Evolutionary conservation across 2,329 filamentous ascomycete genomes (phyloP).

Genomic region (Penicillium griseofulvum): DNA sequence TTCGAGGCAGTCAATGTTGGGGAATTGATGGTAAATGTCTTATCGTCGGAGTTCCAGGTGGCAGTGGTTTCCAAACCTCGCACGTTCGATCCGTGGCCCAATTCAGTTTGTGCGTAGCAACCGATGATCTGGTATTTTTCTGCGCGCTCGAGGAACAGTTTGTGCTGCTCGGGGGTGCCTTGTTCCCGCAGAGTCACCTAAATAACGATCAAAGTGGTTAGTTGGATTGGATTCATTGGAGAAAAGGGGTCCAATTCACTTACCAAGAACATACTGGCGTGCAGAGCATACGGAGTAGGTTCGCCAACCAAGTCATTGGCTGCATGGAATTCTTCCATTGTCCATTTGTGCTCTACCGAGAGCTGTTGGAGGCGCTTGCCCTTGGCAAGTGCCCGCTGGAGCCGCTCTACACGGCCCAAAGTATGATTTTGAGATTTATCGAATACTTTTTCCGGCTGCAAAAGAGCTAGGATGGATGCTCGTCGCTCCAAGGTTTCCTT

Average conservation of each 20-base stretch:
- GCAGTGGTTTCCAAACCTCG: slow-evolving; percentile 69
- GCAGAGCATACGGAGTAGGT: slow-evolving; percentile 70
- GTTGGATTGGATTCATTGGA: not conserved
- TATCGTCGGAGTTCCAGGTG: slow-evolving; percentile 69
- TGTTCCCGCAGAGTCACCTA: slow-evolving; percentile 69
- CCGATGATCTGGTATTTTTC: slow-evolving; percentile 70
- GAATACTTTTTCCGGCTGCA: slow-evolving; percentile 67
- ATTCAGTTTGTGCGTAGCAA: slow-evolving; percentile 77
- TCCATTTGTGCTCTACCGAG: slow-evolving; percentile 66
- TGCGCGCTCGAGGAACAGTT: slow-evolving; percentile 68
- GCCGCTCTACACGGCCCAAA: slow-evolving; percentile 64
- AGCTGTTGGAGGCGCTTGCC: slow-evolving; percentile 69
- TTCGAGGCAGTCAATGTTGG: slow-evolving; percentile 73
- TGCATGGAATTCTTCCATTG: slow-evolving; percentile 58
- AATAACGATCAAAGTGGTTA: slow-evolving; percentile 8
- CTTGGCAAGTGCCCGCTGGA: slow-evolving; percentile 67
- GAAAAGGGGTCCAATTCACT: slow-evolving; percentile 13
- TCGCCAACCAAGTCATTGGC: slow-evolving; percentile 71
- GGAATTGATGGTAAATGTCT: slow-evolving; percentile 72
- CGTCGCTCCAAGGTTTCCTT: slow-evolving; percentile 62
- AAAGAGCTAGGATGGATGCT: slow-evolving; percentile 60
- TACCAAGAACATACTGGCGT: slow-evolving; percentile 68
- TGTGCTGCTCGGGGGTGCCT: slow-evolving; percentile 69
- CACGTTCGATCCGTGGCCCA: slow-evolving; percentile 76
- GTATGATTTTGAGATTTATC: slow-evolving; percentile 79